Base-by-base conservation (phyloP, 1,139 yeast species). In the Geotrichum histeridarum region DNA sequence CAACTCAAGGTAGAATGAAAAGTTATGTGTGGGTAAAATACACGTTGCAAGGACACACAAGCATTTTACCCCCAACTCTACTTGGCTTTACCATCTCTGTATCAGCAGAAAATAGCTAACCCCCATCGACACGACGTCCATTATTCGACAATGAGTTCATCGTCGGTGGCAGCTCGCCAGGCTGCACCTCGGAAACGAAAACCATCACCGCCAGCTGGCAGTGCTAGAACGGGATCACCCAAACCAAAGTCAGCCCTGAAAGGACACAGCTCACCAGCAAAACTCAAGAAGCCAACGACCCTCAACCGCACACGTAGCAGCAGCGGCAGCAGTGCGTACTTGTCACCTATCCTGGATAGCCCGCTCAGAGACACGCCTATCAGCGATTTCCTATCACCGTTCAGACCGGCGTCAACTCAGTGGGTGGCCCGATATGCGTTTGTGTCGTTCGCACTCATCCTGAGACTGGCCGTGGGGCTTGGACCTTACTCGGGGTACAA, bases 351-450 rank as follows among this genome's bases (percentile, higher is more conserved):
- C 22, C 11, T 44, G 9, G 48, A 31, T 11, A 51, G 50, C 7
- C 66, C 65, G 17, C 51, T 62, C 8, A 41, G 51, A 18, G 63
- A 60, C 47, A 79, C 86, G 0, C 85, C 86, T 0, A 65, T 82
- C 51, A 77, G 77, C 57, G 83, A 78, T 63, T 80, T 83, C 59
- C 68, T 83, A n/a, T 72, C 76, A 8, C 85, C 86, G 1, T 81
- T 83, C 64, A 74, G 76, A 56, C 77, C 82, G 27, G 91, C 93
- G 0, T 89, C 86, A 22, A 85, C 86, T 63, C 96, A 89, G 74
- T 88, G 96, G 96, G 84, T 87, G 2, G 93, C 94, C 0, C 74
- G 94, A 57, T 87, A 88, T 66, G 81, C 88, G 44, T 80, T 89
- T 35, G 78, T 90, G 1, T 74, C 88, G 54, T 80, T 87, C 58